Evolutionary conservation across 176 grass and related monocot species (phyloP).

Genomic region (Lolium multiflorum): DNA sequence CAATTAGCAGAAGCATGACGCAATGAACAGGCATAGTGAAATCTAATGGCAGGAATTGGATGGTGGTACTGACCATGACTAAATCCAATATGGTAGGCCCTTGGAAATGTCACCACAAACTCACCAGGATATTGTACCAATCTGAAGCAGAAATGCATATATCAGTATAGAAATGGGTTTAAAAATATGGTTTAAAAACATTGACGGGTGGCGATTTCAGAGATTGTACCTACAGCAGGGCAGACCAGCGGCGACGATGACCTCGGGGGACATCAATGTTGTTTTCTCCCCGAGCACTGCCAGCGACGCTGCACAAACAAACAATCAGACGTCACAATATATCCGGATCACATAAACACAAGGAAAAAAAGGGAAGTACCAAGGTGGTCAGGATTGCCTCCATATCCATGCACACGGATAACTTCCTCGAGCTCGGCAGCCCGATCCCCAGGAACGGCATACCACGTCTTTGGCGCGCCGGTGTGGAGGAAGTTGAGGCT

Average conservation of each 20-base stretch:
- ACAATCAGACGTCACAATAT: constrained; percentile 32
- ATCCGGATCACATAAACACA: not conserved
- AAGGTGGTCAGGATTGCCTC: constrained; percentile 72
- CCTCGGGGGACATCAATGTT: constrained; percentile 85
- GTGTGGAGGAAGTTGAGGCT: constrained; percentile 93
- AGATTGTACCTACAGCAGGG: constrained; percentile 90
- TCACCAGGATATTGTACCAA: constrained; percentile 98
- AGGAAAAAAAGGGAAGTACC: constrained; percentile 40
- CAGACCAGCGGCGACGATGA: constrained; percentile 67
- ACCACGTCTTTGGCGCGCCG: constrained; percentile 89
- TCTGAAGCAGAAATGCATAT: constrained; percentile 57
- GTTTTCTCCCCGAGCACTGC: constrained; percentile 94
- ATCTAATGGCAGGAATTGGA: constrained; percentile 12
- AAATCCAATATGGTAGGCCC: constrained; percentile 95
- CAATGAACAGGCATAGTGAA: not conserved
- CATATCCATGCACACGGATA: constrained; percentile 81
- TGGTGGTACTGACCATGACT: constrained; percentile 76
- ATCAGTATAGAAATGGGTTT: constrained; percentile 25
- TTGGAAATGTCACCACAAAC: constrained; percentile 98
- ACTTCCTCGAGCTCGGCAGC: constrained; percentile 81
- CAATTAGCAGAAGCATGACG: not conserved
- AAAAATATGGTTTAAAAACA: not conserved
- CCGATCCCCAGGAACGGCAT: constrained; percentile 66
- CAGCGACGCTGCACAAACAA: constrained; percentile 64
- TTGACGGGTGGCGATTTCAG: not conserved